These are phyloP conservation scores for Isatis lusitanica DNA, from an alignment of 441 rosid species.

Conservation along the genomic window DNA sequence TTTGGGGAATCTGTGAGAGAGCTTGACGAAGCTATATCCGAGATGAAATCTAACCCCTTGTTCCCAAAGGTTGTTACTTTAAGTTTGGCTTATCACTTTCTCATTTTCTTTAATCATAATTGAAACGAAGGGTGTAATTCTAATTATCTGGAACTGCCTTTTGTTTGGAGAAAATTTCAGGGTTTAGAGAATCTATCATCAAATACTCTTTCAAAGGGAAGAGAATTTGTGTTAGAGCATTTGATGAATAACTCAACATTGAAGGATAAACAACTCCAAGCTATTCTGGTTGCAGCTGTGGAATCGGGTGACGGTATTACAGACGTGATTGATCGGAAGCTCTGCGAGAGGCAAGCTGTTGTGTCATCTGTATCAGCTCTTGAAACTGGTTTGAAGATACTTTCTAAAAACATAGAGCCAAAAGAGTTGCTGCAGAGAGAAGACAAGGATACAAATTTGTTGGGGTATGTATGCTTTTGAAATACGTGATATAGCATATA, in stretches of 20 bases:
- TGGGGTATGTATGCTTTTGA: slow-evolving; percentile 26
- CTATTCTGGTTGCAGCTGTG: slow-evolving; percentile 53
- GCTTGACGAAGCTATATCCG: slow-evolving; percentile 60
- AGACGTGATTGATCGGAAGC: slow-evolving; percentile 38
- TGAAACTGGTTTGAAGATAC: slow-evolving; percentile 47
- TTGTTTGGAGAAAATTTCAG: slow-evolving; percentile 34
- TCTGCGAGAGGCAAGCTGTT: slow-evolving; percentile 55
- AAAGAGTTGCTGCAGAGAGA: slow-evolving; percentile 31
- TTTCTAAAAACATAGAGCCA: slow-evolving; percentile 43
- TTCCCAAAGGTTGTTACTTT: slow-evolving; percentile 67
- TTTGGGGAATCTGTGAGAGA: slow-evolving; percentile 57
- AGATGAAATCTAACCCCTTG: slow-evolving; percentile 53
- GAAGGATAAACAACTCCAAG: slow-evolving; percentile 66
- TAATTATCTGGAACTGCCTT: neutral
- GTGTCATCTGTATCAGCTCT: slow-evolving; percentile 50
- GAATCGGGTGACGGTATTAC: slow-evolving; percentile 47
- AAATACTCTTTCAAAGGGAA: slow-evolving; percentile 48
- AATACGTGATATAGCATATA: neutral
- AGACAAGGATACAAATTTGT: slow-evolving; percentile 31
- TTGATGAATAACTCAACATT: slow-evolving; percentile 51
- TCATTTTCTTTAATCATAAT: neutral
- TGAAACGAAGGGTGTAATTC: neutral
- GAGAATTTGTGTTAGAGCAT: slow-evolving; percentile 48
- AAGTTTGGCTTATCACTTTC: neutral
- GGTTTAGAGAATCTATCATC: slow-evolving; percentile 70